Evolutionary conservation across 495 filamentous ascomycete genomes (phyloP), one percentile per base, ranked within the genome.

Genomic region (Hypoxylon lienhwacheense): DNA sequence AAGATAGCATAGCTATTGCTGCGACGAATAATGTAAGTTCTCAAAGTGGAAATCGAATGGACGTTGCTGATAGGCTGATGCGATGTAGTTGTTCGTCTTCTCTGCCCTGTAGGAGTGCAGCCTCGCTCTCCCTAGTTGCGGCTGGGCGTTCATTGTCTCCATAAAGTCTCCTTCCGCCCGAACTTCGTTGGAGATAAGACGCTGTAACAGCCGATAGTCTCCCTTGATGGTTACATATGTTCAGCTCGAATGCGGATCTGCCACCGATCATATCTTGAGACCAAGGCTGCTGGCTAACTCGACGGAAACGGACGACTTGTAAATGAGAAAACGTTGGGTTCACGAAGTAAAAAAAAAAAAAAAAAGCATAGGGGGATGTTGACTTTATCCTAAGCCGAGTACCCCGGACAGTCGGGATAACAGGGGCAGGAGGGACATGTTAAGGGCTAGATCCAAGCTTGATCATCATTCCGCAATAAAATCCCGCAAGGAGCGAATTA

Each of bases 1-100:
- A 98, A 77, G 93, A 98, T 76, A 97, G 92, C 74, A 98, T 98
- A 77, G 93, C 93, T 33, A 98, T 98, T 79, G 93, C 93, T 52
- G 93, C 93, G 40, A 98, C 93, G 54, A 98, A 98, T 78, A 98
- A 98, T 73, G 93, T 97, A 73, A 86, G 90, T 80, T 10, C 4
- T 31, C 41, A 10, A 20, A 45, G 16, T 21, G 12, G 10, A 7
- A 35, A 3, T n/a, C n/a, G n/a, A n/a, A n/a, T n/a, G n/a, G n/a
- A n/a, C n/a, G n/a, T n/a, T 17, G 6, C 7, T 53, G 46, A 65
- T 73, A 56, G n/a, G 70, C 56, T 33, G 19, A 10, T 31, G 42
- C 8, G 20, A 16, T 57, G 34, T 48, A 90, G 93, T 84, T 98
- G 66, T 98, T 98, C 77, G 95, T 98, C 66, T 98, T 98, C 77